phyloP scores from a whole-genome alignment of 2,329 filamentous ascomycete genomes.

The Cladosporium cucumerinum region DNA sequence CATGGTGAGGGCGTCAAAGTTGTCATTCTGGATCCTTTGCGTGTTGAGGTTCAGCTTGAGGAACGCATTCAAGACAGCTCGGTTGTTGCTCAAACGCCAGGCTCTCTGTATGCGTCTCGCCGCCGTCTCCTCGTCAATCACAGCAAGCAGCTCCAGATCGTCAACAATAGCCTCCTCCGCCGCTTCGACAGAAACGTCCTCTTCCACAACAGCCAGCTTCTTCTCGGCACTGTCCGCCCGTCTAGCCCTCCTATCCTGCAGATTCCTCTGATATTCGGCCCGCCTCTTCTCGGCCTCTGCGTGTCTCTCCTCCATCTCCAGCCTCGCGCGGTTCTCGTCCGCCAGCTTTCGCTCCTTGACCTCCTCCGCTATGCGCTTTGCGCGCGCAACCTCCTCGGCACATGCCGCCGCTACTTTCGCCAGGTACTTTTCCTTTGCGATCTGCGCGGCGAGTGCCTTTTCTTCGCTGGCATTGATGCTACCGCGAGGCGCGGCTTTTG shows the following conservation, averaged over 20 bases:
- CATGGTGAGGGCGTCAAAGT: constrained; percentile 70
- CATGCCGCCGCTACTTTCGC: constrained; percentile 78
- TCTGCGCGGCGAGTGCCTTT: constrained; percentile 70
- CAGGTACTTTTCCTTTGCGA: constrained; percentile 74
- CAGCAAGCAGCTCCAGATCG: constrained; percentile 30
- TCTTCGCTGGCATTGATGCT: constrained; percentile 66
- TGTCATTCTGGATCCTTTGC: constrained; percentile 65
- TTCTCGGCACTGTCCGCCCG: constrained; percentile 46
- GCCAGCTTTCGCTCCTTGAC: constrained; percentile 78
- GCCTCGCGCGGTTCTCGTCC: constrained; percentile 64
- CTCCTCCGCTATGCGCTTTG: constrained; percentile 76
- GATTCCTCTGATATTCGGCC: constrained; percentile 50
- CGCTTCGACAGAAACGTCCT: constrained; percentile 37
- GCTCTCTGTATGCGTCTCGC: constrained; percentile 65
- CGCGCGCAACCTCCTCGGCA: constrained; percentile 77
- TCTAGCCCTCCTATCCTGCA: constrained; percentile 45
- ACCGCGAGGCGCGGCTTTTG: constrained; percentile 64
- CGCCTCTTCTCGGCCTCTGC: constrained; percentile 73
- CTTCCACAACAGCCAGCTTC: constrained; percentile 49
- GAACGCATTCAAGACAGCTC: constrained; percentile 63
- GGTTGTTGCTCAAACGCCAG: constrained; percentile 62
- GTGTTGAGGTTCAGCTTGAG: constrained; percentile 64
- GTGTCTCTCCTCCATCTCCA: constrained; percentile 76
- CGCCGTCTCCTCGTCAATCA: constrained; percentile 59
- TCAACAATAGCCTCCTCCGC: constrained; percentile 44